Percentiles rank a stretch among this genome's conserved stretches.
These are phyloP conservation scores for Ambispora gerdemannii DNA, from an alignment of 192 early-diverging fungal species.

Conservation along the genomic window DNA sequence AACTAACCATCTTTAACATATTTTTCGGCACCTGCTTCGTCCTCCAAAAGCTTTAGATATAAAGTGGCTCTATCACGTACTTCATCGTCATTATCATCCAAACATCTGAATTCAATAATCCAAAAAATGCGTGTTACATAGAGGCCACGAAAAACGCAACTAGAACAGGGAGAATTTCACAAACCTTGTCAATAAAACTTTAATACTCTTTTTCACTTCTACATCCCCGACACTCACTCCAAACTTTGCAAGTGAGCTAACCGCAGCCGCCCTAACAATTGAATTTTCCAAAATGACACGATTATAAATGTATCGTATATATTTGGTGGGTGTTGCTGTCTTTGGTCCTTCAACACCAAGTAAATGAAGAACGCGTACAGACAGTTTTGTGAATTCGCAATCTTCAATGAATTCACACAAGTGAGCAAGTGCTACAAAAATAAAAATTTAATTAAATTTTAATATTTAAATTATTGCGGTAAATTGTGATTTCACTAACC, in stretches of 20 bases:
- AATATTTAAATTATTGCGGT: neutral
- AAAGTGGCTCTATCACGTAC: constrained; percentile 94
- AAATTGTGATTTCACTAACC: constrained; percentile 42
- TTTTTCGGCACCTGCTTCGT: constrained; percentile 56
- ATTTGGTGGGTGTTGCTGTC: constrained; percentile 88
- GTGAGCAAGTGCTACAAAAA: constrained; percentile 73
- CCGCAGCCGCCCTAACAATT: constrained; percentile 92
- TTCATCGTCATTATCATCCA: constrained; percentile 98
- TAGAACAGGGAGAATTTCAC: neutral
- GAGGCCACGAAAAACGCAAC: neutral
- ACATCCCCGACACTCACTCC: constrained; percentile 76
- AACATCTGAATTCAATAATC: constrained; percentile 60
- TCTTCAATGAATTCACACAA: constrained; percentile 99
- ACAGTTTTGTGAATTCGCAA: constrained; percentile 98
- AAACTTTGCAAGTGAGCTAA: constrained; percentile 93
- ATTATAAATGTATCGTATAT: constrained; percentile 99
- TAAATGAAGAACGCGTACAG: constrained; percentile 94
- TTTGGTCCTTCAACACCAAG: constrained; percentile 92
- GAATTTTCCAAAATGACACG: constrained; percentile 97
- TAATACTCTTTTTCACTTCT: constrained; percentile 66
- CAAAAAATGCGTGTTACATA: neutral
- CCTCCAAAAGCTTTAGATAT: constrained; percentile 76
- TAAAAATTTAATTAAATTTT: constrained; percentile 2
- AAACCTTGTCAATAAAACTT: constrained; percentile 75
- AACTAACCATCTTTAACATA: constrained; percentile 82